Evolutionary conservation across 129 eudicot species (phyloP).

Genomic region (Calendula officinalis): DNA sequence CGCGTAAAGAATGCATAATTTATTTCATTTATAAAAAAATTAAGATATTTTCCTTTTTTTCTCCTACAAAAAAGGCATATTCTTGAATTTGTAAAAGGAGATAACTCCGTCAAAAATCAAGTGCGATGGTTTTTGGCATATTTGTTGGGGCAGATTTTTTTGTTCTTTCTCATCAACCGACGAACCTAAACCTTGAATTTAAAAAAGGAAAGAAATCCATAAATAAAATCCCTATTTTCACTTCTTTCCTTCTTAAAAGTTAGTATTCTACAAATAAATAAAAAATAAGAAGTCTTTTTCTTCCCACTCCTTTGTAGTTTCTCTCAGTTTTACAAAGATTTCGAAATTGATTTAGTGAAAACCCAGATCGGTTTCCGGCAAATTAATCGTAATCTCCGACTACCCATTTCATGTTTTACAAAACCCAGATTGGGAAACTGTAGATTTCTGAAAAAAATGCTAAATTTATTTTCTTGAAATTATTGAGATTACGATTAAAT

Average conservation of each 20-base stretch:
- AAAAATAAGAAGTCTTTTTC: background rate
- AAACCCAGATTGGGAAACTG: constrained; percentile 26
- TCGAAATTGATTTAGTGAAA: background rate
- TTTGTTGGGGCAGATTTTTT: constrained; percentile 11
- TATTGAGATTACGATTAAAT: background rate
- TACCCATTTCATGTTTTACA: constrained; percentile 22
- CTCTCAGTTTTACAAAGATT: constrained; percentile 12
- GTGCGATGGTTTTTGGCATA: constrained; percentile 23
- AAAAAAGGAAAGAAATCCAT: constrained; percentile 14
- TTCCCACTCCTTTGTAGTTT: constrained; percentile 11
- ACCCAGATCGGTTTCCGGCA: constrained; percentile 31
- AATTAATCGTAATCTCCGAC: constrained; percentile 9
- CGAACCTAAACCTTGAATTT: constrained; percentile 19
- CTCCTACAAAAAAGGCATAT: background rate
- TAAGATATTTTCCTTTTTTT: background rate
- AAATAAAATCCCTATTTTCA: background rate
- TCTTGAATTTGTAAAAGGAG: constrained; percentile 9
- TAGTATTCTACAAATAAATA: constrained; percentile 1
- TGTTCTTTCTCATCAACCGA: constrained; percentile 12
- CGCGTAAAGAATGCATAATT: too few relatives aligned
- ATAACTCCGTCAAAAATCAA: constrained; percentile 23
- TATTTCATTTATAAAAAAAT: too few relatives aligned
- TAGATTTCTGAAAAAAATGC: constrained; percentile 5
- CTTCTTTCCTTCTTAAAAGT: background rate
- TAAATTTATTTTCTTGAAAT: background rate